These are phyloP conservation scores for Trypanosoma melophagium DNA, from an alignment of 208 protist species.

Conservation along the genomic window DNA sequence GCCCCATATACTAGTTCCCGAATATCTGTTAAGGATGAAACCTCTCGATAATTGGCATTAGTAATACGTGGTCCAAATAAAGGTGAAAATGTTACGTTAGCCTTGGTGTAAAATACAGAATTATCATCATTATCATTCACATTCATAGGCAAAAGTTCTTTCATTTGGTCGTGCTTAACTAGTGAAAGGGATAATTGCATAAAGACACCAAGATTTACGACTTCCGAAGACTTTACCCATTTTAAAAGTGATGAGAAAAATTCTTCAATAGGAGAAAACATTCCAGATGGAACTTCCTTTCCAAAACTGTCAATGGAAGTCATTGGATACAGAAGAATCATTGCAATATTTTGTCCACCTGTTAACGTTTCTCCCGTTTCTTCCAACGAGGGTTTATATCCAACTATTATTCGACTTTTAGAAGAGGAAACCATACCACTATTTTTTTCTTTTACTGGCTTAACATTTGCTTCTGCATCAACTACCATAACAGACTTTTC, in stretches of 20 bases:
- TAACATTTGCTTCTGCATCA: not conserved
- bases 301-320: not conserved
- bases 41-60: conserved; percentile 15
- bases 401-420: not conserved
- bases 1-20: not conserved
- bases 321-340: not conserved
- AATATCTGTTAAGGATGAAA: conserved; percentile 17
- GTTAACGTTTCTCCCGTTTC: not conserved
- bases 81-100: conserved; percentile 12
- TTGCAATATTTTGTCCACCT: not conserved
- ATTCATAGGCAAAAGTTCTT: conserved; percentile 32
- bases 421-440: not conserved
- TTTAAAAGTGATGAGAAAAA: conserved; percentile 5
- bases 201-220: conserved; percentile 10
- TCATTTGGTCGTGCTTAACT: conserved; percentile 44
- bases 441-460: not conserved
- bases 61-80: conserved; percentile 31
- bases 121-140: not conserved
- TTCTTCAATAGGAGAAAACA: not conserved
- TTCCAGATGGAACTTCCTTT: not conserved
- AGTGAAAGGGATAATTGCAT: conserved; percentile 36
- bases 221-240: not conserved
- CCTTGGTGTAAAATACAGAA: not conserved
- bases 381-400: not conserved
- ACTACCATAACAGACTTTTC: no score